phyloP scores from a whole-genome alignment of 1,284 basidiomycete species.

The Volvariella surrecta region DNA sequence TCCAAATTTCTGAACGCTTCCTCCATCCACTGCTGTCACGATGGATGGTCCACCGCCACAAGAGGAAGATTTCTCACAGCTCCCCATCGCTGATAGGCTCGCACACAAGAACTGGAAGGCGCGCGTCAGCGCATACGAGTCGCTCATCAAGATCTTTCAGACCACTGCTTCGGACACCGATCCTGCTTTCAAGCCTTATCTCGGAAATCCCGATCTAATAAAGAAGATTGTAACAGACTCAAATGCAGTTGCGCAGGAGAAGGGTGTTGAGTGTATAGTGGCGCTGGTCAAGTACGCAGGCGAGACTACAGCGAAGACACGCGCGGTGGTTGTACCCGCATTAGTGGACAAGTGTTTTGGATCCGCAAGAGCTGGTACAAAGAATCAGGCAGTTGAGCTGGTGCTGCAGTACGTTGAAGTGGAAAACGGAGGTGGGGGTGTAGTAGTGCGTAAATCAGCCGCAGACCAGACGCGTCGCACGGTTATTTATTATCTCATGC shows the following conservation, averaged over 20 bases:
- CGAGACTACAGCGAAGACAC: slow-evolving; percentile 74
- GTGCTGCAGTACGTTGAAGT: slow-evolving; percentile 89
- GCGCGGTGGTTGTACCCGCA: slow-evolving; percentile 79
- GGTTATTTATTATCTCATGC: slow-evolving; percentile 17
- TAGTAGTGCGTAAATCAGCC: slow-evolving; percentile 64
- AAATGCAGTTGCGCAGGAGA: slow-evolving; percentile 98
- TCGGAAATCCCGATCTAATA: slow-evolving; percentile 69
- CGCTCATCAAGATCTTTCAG: slow-evolving; percentile 80
- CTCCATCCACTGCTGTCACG: slow-evolving; percentile 13
- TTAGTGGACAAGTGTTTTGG: slow-evolving; percentile 96
- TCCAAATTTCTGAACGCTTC: neutral
- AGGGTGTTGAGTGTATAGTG: slow-evolving; percentile 83
- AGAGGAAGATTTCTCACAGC: slow-evolving; percentile 88
- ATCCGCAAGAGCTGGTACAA: slow-evolving; percentile 88
- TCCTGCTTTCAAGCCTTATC: slow-evolving; percentile 88
- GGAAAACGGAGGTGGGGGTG: slow-evolving; percentile 82
- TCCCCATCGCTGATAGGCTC: slow-evolving; percentile 79
- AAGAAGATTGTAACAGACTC: slow-evolving; percentile 87
- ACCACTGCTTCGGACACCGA: slow-evolving; percentile 88
- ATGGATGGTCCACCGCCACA: slow-evolving; percentile 88
- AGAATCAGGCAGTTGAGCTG: slow-evolving; percentile 81
- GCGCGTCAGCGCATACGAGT: slow-evolving; percentile 87
- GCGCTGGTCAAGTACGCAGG: slow-evolving; percentile 88
- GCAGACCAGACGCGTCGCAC: slow-evolving; percentile 11
- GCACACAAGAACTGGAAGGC: slow-evolving; percentile 99